These are phyloP conservation scores for Meyerozyma guilliermondii DNA, from an alignment of 1,139 yeast species.

Conservation along the genomic window DNA sequence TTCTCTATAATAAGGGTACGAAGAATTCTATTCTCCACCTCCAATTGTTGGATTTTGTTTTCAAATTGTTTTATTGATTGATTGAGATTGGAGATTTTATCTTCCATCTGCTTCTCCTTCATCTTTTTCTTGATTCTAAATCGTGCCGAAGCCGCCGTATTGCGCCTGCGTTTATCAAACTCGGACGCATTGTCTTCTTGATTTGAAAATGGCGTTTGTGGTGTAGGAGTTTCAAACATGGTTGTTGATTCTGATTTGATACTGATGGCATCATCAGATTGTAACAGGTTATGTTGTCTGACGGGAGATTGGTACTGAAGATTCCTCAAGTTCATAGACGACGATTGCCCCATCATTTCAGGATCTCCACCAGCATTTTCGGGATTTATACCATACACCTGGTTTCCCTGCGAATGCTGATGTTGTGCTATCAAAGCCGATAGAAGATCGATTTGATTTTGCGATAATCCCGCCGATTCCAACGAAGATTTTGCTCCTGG, in stretches of 20 bases:
- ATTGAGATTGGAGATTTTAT: constrained; percentile 54
- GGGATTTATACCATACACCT: no score
- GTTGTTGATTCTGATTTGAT: not conserved
- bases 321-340: not conserved
- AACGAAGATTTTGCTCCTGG: constrained; percentile 64
- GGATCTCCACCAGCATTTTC: not conserved
- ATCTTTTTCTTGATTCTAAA: constrained; percentile 77
- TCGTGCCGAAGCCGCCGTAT: constrained; percentile 79
- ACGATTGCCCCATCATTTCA: not conserved
- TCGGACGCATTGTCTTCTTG: constrained; percentile 26
- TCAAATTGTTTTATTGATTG: constrained; percentile 60
- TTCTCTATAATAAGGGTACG: constrained; percentile 72
- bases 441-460: constrained; percentile 65
- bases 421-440: constrained; percentile 72
- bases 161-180: constrained; percentile 64
- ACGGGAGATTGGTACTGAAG: constrained; percentile 13
- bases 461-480: constrained; percentile 59
- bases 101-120: constrained; percentile 82
- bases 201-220: not conserved
- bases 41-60: constrained; percentile 49
- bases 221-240: constrained; percentile 1
- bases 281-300: constrained; percentile 19
- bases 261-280: not conserved
- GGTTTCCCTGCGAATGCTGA: constrained; percentile 23
- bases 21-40: constrained; percentile 56